Evolutionary conservation across 139 green algal genomes (phyloP).

Genomic region (Volvox africanus): DNA sequence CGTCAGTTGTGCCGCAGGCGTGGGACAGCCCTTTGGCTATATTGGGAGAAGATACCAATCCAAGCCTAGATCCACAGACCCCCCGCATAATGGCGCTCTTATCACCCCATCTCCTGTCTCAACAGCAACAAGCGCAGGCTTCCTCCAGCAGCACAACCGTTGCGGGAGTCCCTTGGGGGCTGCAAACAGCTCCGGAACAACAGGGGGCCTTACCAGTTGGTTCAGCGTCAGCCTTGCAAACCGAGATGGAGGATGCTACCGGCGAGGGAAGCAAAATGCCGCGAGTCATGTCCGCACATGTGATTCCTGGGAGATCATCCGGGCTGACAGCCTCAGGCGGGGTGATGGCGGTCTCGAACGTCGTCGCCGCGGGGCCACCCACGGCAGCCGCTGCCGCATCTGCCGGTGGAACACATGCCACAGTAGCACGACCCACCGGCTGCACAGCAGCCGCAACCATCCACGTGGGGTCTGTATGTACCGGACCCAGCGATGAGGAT

Average conservation of each 20-base stretch:
- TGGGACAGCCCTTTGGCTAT: neutral
- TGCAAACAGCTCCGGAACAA: too few relatives aligned
- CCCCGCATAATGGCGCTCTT: neutral
- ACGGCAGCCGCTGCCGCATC: neutral
- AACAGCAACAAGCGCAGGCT: neutral
- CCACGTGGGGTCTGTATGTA: neutral
- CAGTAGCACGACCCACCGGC: neutral
- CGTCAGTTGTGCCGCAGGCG: neutral
- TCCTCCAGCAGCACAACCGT: too few relatives aligned
- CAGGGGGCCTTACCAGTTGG: too few relatives aligned
- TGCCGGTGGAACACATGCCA: neutral
- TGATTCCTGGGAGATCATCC: neutral
- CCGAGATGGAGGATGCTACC: neutral
- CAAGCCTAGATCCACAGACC: neutral
- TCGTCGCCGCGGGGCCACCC: neutral
- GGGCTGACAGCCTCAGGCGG: neutral
- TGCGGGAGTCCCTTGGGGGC: too few relatives aligned
- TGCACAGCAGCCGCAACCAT: neutral
- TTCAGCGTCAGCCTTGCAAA: too few relatives aligned
- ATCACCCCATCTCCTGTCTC: neutral
- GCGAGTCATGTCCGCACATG: slow-evolving; percentile 22
- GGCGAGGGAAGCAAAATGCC: neutral
- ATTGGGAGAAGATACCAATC: neutral
- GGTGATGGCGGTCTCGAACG: neutral
- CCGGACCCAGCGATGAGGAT: neutral